Evolutionary conservation across 2,329 filamentous ascomycete genomes (phyloP), one percentile per base, ranked within the genome.

Genomic region (Clonostachys rhizophaga): DNA sequence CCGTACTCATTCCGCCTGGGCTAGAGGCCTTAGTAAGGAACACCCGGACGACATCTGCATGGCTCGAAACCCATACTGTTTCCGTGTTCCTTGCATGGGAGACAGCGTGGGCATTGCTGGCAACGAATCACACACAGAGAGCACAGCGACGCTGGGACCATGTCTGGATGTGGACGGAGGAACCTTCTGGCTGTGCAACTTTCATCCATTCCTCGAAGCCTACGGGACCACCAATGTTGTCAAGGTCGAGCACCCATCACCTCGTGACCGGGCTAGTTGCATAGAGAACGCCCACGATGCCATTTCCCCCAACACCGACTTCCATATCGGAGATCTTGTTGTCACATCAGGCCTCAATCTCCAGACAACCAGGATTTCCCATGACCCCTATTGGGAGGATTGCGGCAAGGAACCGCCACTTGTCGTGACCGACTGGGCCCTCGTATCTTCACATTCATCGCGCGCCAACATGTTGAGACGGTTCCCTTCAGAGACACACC

Each of bases 301-400:
- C 3, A 55, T 72, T 37, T 54, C 55, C 1, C 53, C 53, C 8
- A 51, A 54, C 6, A 49, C 48, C 13, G 50, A 54, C 35, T 70
- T 68, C 45, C 50, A 49, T 1, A 48, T 74, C 18, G 70, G 70
- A 2, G 54, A 55, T 6, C 52, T 72, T 7, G 58, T 59, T 5
- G 69, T 68, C 0, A 69, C 67, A 0, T 74, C 70, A 2, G 71
- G 70, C 2, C 60, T 67, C 12, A 63, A 70, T 40, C 55, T 73
- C 11, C 65, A 66, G 45, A 74, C 70, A 0, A 72, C 69, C 1
- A 61, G 71, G 34, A 57, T 73, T 16, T 68, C 68, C 2, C 69
- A 72, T 43, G 68, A 72, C 36, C 60, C 67, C 1, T 74, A 71
- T 49, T 74, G 70, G 70, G 68, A 71, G 34, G 68, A 72, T 2